phyloP scores from a whole-genome alignment of 192 early-diverging fungal genomes.

The Neocallimastix lanati region DNA sequence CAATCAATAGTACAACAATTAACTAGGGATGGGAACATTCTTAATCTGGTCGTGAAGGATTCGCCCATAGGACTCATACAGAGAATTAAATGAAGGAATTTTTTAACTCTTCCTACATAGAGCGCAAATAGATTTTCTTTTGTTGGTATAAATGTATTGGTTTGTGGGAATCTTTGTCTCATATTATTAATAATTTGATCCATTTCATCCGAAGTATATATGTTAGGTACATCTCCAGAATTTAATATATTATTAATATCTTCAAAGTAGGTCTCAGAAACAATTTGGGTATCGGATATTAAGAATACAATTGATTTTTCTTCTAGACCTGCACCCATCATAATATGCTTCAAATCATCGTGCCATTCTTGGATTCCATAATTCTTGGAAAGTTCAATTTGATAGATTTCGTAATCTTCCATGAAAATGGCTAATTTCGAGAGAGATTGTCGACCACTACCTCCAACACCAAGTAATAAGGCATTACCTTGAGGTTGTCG shows the following conservation, averaged over 20 bases:
- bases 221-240: conserved; percentile 37
- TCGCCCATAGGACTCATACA: conserved; percentile 41
- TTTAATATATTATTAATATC: conserved; percentile 44
- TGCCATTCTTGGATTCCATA: conserved; percentile 35
- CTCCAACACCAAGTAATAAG: conserved; percentile 35
- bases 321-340: conserved; percentile 23
- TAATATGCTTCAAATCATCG: conserved; percentile 38
- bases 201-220: conserved; percentile 35
- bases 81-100: conserved; percentile 30
- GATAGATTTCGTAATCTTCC: conserved; percentile 34
- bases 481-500: conserved; percentile 37
- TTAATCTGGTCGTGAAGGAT: conserved; percentile 27
- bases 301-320: conserved; percentile 32
- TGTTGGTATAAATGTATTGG: conserved; percentile 18
- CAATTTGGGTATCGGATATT: conserved; percentile 41
- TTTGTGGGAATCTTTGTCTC: conserved; percentile 9
- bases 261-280: conserved; percentile 35
- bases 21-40: conserved; percentile 35
- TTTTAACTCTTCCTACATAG: conserved; percentile 31
- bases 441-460: conserved; percentile 32
- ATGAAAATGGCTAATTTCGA: conserved; percentile 34
- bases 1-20: too few relatives aligned
- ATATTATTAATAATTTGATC: conserved; percentile 30
- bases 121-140: conserved; percentile 10
- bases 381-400: conserved; percentile 37